phyloP scores from a whole-genome alignment of 208 protist genomes.

The Trypanosoma avium region DNA sequence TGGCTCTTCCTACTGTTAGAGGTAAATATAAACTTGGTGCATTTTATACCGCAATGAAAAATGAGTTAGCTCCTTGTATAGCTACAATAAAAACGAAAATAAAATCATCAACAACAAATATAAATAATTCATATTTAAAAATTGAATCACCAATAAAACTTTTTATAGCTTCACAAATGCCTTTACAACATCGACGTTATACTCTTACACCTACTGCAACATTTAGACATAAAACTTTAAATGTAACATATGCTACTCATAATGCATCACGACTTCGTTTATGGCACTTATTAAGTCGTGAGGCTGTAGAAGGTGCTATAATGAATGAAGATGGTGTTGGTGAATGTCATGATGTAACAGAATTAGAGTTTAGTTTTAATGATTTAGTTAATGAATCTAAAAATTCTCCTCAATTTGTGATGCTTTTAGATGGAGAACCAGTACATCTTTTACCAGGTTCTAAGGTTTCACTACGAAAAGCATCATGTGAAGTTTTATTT shows the following conservation, averaged over 20 bases:
- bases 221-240: slow-evolving; percentile 40
- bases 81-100: slow-evolving; percentile 22
- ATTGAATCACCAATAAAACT: slow-evolving; percentile 35
- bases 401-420: slow-evolving; percentile 22
- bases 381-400: background rate
- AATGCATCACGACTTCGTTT: slow-evolving; percentile 59
- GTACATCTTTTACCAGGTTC: slow-evolving; percentile 45
- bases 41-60: slow-evolving; percentile 54
- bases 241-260: slow-evolving; percentile 50
- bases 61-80: slow-evolving; percentile 31
- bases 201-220: slow-evolving; percentile 68
- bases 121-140: background rate
- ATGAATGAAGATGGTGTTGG: slow-evolving; percentile 83
- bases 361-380: slow-evolving; percentile 38
- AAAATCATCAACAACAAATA: no score
- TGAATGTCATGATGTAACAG: slow-evolving; percentile 33
- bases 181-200: slow-evolving; percentile 63
- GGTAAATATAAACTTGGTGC: slow-evolving; percentile 39
- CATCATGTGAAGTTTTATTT: slow-evolving; percentile 15
- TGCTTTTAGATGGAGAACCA: slow-evolving; percentile 65
- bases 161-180: slow-evolving; percentile 74
- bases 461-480: slow-evolving; percentile 38
- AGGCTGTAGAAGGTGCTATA: slow-evolving; percentile 56
- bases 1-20: slow-evolving; percentile 43
- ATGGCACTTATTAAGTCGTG: slow-evolving; percentile 79